Evolutionary conservation across 495 filamentous ascomycete species (phyloP).

Genomic region (Astrocystis sublimbata): DNA sequence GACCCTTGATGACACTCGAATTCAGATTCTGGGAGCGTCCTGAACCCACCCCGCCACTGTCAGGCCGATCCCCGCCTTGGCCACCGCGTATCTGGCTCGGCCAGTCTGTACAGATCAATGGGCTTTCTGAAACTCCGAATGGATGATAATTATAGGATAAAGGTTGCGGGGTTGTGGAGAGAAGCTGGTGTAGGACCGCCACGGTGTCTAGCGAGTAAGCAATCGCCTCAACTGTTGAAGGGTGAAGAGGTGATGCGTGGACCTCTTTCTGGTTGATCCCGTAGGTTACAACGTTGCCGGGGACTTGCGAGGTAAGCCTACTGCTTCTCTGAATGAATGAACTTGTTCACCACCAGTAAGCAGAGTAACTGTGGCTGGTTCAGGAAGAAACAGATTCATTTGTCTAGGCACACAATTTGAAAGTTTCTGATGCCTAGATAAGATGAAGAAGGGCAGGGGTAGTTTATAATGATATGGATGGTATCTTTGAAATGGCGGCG

Average conservation of each 20-base stretch:
- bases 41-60: conserved; percentile 30
- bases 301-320: neutral
- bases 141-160: conserved; percentile 15
- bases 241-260: neutral
- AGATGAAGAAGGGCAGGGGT: neutral
- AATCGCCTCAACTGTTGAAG: neutral
- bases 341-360: neutral
- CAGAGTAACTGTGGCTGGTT: neutral
- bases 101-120: conserved; percentile 9
- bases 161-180: conserved; percentile 12
- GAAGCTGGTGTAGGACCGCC: conserved; percentile 17
- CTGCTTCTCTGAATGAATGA: neutral
- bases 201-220: conserved; percentile 4
- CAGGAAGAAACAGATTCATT: neutral
- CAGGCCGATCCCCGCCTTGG: conserved; percentile 36
- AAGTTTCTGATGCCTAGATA: neutral
- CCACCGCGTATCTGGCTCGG: conserved; percentile 24
- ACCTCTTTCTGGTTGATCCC: conserved; percentile 1
- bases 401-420: neutral
- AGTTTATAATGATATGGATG: conserved; percentile 8
- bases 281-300: neutral
- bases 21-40: conserved; percentile 30
- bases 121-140: conserved; percentile 11
- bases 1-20: conserved; percentile 41
- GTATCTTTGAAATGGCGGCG: conserved; percentile 2